These are phyloP conservation scores for Vigna unguiculata DNA, from an alignment of 306 rosid species.

Conservation along the genomic window DNA sequence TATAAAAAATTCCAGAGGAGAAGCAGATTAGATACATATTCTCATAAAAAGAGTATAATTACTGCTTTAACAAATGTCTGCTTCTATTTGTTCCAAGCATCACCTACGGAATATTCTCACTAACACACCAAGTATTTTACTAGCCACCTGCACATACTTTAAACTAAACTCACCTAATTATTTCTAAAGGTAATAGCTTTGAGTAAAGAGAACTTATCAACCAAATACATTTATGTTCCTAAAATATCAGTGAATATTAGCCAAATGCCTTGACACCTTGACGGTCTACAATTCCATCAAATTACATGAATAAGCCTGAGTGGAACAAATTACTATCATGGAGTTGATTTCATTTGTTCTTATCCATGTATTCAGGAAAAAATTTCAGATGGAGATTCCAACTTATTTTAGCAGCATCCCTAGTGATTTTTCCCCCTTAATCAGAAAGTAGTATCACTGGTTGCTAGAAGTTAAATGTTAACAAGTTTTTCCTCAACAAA, in stretches of 20 bases:
- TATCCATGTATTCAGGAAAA: background rate
- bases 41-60: background rate
- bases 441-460: background rate
- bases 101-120: background rate
- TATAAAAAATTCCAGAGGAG: background rate
- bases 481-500: too few species aligned
- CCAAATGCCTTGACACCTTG: background rate
- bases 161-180: background rate
- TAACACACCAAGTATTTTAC: background rate
- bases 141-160: background rate
- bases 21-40: background rate
- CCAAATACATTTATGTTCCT: background rate
- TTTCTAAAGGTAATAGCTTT: constrained; percentile 6
- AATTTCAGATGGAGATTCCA: background rate
- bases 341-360: constrained; percentile 8
- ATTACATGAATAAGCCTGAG: background rate
- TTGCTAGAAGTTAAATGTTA: background rate
- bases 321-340: background rate
- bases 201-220: background rate
- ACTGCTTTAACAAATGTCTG: constrained; percentile 1
- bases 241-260: background rate
- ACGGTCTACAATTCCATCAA: background rate
- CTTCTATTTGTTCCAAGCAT: background rate
- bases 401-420: background rate
- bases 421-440: background rate